Conservation (phyloP, 139 green algal genomes). For the Chlorella vulgaris region DNA sequence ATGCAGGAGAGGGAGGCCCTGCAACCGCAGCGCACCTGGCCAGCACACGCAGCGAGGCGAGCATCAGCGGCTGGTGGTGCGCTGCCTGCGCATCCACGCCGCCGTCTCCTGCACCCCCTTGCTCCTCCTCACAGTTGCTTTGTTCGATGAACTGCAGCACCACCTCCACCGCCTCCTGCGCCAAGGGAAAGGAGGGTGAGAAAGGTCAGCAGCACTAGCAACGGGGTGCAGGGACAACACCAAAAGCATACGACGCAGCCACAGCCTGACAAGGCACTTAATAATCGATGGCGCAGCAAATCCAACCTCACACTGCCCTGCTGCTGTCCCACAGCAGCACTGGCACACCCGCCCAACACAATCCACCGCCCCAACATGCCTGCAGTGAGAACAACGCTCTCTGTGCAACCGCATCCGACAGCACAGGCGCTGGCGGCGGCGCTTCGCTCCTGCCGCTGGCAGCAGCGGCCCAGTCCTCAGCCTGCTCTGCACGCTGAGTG, state of each 20-base stretch:
- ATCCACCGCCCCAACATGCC: no score
- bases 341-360: no score
- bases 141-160: conserved; percentile 67
- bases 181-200: conserved; percentile 4
- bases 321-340: neutral
- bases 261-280: no score
- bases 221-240: no score
- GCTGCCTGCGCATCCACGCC: neutral
- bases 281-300: no score
- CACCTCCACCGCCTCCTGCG: conserved; percentile 42
- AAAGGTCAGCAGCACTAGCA: neutral
- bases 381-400: conserved; percentile 14
- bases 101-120: neutral
- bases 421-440: neutral
- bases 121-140: conserved; percentile 23
- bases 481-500: conserved; percentile 25
- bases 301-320: neutral
- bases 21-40: no score
- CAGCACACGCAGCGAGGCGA: conserved; percentile 5
- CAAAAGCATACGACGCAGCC: no score
- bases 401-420: conserved; percentile 14
- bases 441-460: neutral
- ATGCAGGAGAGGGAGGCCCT: no score
- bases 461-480: neutral
- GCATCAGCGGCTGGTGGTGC: conserved; percentile 3